Evolutionary conservation across 768 basidiomycete species (phyloP).

Genomic region (Tulasnella sp.): DNA sequence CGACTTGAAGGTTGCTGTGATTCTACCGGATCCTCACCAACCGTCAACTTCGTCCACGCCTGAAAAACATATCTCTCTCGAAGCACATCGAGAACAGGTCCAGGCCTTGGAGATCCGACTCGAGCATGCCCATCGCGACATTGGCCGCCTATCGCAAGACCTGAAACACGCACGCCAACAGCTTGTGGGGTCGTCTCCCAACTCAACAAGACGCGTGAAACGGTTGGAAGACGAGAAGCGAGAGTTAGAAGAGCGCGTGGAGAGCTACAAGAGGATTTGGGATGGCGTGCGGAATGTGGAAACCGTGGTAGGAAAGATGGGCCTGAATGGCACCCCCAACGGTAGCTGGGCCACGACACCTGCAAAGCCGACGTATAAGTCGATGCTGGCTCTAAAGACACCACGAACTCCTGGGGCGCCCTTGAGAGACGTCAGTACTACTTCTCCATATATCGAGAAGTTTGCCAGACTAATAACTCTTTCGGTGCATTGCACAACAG

Average conservation of each 20-base stretch:
- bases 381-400: slow-evolving; percentile 12
- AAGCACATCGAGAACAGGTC: slow-evolving; percentile 13
- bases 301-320: slow-evolving; percentile 15
- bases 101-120: slow-evolving; percentile 65
- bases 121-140: slow-evolving; percentile 65
- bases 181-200: slow-evolving; percentile 26
- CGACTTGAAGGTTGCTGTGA: slow-evolving; percentile 4
- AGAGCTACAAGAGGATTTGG: neutral
- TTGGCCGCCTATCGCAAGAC: slow-evolving; percentile 54
- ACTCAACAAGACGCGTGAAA: neutral
- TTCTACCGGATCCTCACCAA: too few relatives aligned
- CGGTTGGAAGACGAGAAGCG: slow-evolving; percentile 36
- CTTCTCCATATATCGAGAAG: neutral
- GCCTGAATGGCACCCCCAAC: neutral
- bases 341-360: neutral
- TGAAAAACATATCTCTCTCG: slow-evolving; percentile 1
- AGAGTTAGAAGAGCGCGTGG: slow-evolving; percentile 62
- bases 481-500: too few relatives aligned
- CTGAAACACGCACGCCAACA: slow-evolving; percentile 61
- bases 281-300: neutral
- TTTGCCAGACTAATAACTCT: neutral
- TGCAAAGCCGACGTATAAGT: neutral
- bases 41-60: too few relatives aligned
- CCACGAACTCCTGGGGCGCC: slow-evolving; percentile 45
- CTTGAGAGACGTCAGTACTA: slow-evolving; percentile 55